Percentiles rank a stretch among this genome's conserved stretches.
phyloP scores from a whole-genome alignment of 2,329 filamentous ascomycete genomes.

The Aciculosporium take region DNA sequence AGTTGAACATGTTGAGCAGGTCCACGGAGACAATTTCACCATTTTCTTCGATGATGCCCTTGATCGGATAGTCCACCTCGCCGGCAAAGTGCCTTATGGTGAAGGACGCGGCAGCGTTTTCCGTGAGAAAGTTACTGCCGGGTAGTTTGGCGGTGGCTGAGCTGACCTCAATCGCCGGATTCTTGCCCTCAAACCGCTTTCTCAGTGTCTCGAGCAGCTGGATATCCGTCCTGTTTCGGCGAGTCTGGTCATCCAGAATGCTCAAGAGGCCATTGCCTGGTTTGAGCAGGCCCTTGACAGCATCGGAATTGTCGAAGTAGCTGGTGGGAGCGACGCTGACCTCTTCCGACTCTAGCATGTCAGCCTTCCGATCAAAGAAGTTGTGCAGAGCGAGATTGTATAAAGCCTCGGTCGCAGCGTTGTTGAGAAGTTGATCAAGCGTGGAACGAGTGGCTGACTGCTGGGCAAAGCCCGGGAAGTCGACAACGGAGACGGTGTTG shows the following conservation, averaged over 20 bases:
- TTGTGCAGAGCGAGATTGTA: slow-evolving; percentile 90
- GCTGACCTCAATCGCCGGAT: slow-evolving; percentile 71
- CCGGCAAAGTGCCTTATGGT: slow-evolving; percentile 92
- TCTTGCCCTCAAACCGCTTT: slow-evolving; percentile 90
- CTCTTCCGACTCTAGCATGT: slow-evolving; percentile 87
- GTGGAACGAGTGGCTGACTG: slow-evolving; percentile 68
- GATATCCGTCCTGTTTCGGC: slow-evolving; percentile 72
- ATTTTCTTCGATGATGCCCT: slow-evolving; percentile 84
- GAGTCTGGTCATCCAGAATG: slow-evolving; percentile 91
- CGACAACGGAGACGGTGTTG: slow-evolving; percentile 89
- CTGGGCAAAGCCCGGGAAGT: slow-evolving; percentile 91
- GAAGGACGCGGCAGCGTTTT: slow-evolving; percentile 68
- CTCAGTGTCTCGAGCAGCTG: slow-evolving; percentile 83
- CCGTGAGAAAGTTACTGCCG: slow-evolving; percentile 79
- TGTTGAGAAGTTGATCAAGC: slow-evolving; percentile 86
- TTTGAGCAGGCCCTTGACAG: slow-evolving; percentile 82
- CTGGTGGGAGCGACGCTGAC: slow-evolving; percentile 80
- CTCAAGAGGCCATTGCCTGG: slow-evolving; percentile 82
- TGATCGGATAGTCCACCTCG: slow-evolving; percentile 85
- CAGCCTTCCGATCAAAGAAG: slow-evolving; percentile 90
- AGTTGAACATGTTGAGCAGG: slow-evolving; percentile 83
- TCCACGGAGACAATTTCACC: slow-evolving; percentile 92
- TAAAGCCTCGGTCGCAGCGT: slow-evolving; percentile 79
- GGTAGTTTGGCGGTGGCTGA: slow-evolving; percentile 62
- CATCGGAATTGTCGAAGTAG: slow-evolving; percentile 96